These are phyloP conservation scores for Gracilaria caudata DNA, from an alignment of 23 red algal species.

Conservation along the genomic window DNA sequence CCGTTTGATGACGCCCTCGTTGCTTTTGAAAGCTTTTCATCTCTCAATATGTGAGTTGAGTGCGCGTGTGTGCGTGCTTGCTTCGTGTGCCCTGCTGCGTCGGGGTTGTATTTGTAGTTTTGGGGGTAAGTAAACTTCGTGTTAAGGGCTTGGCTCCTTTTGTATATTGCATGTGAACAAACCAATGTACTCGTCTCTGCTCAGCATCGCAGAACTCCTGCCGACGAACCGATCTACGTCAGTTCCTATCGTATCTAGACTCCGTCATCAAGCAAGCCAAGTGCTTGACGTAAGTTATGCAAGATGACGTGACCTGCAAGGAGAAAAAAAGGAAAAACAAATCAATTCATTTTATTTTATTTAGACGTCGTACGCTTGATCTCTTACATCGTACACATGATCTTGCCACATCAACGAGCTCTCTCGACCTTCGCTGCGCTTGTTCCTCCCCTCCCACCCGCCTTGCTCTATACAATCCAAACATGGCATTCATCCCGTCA, in stretches of 20 bases:
- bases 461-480: background rate
- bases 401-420: too few relatives aligned
- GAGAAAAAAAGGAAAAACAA: too few relatives aligned
- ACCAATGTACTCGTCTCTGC: background rate
- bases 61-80: background rate
- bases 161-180: background rate
- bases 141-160: background rate
- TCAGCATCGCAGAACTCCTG: too few relatives aligned
- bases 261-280: too few relatives aligned
- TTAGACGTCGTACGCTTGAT: background rate
- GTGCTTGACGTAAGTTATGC: too few relatives aligned
- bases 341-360: too few relatives aligned
- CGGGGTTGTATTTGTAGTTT: background rate
- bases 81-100: background rate
- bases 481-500: background rate
- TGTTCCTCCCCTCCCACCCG: background rate
- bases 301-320: too few relatives aligned
- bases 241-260: background rate
- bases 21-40: slow-evolving; percentile 29
- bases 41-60: background rate
- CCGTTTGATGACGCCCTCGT: slow-evolving; percentile 23
- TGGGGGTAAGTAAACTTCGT: background rate
- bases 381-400: background rate
- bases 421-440: background rate
- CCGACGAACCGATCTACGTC: too few relatives aligned